These are phyloP conservation scores for Neonectria punicea DNA, from an alignment of 2,329 filamentous ascomycete genomes.

Conservation along the genomic window DNA sequence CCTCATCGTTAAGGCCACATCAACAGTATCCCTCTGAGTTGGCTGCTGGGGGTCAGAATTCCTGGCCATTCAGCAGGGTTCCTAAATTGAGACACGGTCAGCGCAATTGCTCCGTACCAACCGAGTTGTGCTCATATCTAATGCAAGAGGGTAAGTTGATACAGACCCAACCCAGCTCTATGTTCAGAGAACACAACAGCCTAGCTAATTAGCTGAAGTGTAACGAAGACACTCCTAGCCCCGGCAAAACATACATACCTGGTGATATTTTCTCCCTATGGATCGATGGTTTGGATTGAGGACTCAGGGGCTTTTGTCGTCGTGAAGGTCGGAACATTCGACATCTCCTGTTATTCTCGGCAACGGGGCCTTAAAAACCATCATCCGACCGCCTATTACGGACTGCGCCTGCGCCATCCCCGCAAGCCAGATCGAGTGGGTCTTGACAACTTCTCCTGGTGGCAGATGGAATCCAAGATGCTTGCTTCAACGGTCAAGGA, in stretches of 20 bases:
- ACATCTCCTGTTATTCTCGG: not conserved
- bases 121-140: not conserved
- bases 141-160: not conserved
- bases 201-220: not conserved
- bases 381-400: not conserved
- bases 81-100: not conserved
- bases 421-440: not conserved
- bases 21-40: not conserved
- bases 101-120: not conserved
- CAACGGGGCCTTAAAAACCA: not conserved
- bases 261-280: not conserved
- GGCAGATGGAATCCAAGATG: not conserved
- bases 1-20: not conserved
- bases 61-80: too few species aligned
- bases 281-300: too few species aligned
- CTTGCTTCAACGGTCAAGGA: not conserved
- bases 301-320: not conserved
- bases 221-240: not conserved
- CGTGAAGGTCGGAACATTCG: not conserved
- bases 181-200: not conserved
- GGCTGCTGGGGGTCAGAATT: not conserved
- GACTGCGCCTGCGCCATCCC: not conserved
- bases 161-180: not conserved
- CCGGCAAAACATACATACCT: not conserved
- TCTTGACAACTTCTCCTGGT: not conserved